Base-by-base conservation (phyloP, 495 filamentous ascomycete genomes). In the Penicillium psychrofluorescens region DNA sequence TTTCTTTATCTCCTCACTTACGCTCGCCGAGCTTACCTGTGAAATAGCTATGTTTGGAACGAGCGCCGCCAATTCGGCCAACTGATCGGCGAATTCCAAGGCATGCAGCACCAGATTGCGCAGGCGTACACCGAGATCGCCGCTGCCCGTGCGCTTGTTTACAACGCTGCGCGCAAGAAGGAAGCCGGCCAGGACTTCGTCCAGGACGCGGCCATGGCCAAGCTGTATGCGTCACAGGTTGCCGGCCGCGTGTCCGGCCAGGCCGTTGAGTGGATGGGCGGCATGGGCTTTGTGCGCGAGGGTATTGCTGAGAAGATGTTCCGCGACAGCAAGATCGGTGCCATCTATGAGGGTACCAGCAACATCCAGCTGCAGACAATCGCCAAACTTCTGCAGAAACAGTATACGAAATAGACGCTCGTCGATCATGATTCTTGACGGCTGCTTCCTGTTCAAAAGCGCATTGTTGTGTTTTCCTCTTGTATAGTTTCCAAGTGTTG, bases 191-290 rank as follows among this genome's bases (percentile, higher is more conserved):
- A 95, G 66, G 81, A 94, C 58, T 99, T 97, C 53, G 91, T 99
- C 40, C 75, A 74, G 53, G 91, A 99, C 55, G 94, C 92, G 6
- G 94, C 92, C 40, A 99, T 99, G 92, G 92, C 92, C 36, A 99
- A 99, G 74, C 76, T 99, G 27, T 96, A 83, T 61, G 82, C 92
- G 4, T 90, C 84, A 10, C 94, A 97, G 71, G 90, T 99, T 12
- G 92, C 92, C 1, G 87, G 87, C 11, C 79, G 80, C 40, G 91
- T 97, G 14, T 85, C 86, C 40, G 83, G 90, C 8, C 79, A 81
- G 9, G 92, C 90, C 3, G 79, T 99, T 12, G 92, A 97, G 68
- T 97, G 94, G 92, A 96, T 96, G 91, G 92, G 92, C 30, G 92
- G 92, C 40, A 96, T 95, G 92, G 81, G 80, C 7, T 99, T 99